Conservation (phyloP, 2,329 filamentous ascomycete genomes). For the Penicillium sp. region DNA sequence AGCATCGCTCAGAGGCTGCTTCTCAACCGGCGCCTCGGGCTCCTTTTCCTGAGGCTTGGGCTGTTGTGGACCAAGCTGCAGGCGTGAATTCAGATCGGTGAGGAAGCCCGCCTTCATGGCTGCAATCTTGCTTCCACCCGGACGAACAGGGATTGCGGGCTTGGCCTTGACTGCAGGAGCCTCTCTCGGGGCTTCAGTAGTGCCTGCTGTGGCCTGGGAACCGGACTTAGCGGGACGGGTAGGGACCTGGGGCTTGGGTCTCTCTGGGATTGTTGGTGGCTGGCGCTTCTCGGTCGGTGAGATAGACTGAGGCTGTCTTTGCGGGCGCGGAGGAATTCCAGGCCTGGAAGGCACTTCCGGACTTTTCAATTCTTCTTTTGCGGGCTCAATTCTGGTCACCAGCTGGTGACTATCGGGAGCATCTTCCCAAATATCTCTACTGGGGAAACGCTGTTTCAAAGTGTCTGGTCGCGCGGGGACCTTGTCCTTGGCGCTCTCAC, state of each 20-base stretch:
- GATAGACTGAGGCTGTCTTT: slow-evolving; percentile 34
- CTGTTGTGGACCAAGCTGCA: slow-evolving; percentile 80
- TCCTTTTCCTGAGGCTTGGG: slow-evolving; percentile 70
- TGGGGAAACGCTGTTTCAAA: slow-evolving; percentile 73
- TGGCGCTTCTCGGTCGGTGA: slow-evolving; percentile 54
- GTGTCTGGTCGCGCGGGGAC: slow-evolving; percentile 51
- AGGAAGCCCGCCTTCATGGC: slow-evolving; percentile 89
- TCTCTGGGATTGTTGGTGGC: slow-evolving; percentile 55
- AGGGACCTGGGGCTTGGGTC: slow-evolving; percentile 67
- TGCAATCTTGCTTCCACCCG: slow-evolving; percentile 81
- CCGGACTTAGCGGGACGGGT: slow-evolving; percentile 59
- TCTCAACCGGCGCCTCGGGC: slow-evolving; percentile 64
- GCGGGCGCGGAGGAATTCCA: slow-evolving; percentile 35
- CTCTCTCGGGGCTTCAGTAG: slow-evolving; percentile 37
- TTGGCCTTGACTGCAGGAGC: slow-evolving; percentile 63
- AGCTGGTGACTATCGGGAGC: slow-evolving; percentile 78
- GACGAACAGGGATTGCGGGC: slow-evolving; percentile 75
- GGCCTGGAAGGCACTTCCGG: slow-evolving; percentile 37
- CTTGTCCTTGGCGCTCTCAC: slow-evolving; percentile 25
- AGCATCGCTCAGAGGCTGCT: slow-evolving; percentile 80
- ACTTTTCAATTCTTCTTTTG: slow-evolving; percentile 53
- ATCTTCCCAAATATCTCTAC: slow-evolving; percentile 93
- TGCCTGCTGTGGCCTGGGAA: slow-evolving; percentile 31
- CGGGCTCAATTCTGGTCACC: slow-evolving; percentile 63
- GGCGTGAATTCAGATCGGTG: slow-evolving; percentile 84